Evolutionary conservation across 2,329 filamentous ascomycete species (phyloP), one percentile per base, ranked within the genome.

Genomic region (Sarocladium kiliense): DNA sequence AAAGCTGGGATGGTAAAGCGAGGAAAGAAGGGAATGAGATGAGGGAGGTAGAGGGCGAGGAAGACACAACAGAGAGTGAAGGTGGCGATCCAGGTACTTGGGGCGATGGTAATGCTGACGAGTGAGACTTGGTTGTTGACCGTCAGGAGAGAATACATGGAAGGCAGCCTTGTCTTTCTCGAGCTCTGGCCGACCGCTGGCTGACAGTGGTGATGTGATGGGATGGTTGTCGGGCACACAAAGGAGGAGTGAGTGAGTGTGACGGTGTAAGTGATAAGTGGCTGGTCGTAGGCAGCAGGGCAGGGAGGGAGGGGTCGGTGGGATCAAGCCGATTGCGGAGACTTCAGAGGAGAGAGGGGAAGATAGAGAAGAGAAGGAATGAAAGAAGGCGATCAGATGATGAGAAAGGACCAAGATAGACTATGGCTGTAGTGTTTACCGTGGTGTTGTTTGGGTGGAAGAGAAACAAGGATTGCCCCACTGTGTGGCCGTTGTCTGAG

Each of bases 51-150:
- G 53, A 80, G 63, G 56, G 74, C 75, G 58, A 79, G 60, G 62
- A 83, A 80, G 65, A 77, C 71, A 61, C 83, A 71, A 51, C 73
- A 64, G 27, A 84, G 62, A 56, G 73, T 68, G 58, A 82, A 64
- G 26, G 75, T 74, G 57, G 78, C 77, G 62, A 84, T 70, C 65
- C 78, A 84, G 56, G 79, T 80, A 66, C 78, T 78, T 23, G 81
- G 80, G 39, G 80, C 78, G 66, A 84, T 77, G 63, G 73, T 78
- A 64, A 85, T 73, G 69, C 76, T 84, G 66, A 85, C 66, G 61
- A 85, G 75, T 56, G 80, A 80, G 66, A 84, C 75, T 76, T 82
- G 79, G 69, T 80, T 84, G 70, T 83, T 80, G 61, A 84, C 77
- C 54, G 79, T 80, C 62, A 85, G 70, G 67, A 84, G 72, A 57